These are phyloP conservation scores for Endotrypanum monterogeii DNA, from an alignment of 208 protist genomes.

Conservation along the genomic window DNA sequence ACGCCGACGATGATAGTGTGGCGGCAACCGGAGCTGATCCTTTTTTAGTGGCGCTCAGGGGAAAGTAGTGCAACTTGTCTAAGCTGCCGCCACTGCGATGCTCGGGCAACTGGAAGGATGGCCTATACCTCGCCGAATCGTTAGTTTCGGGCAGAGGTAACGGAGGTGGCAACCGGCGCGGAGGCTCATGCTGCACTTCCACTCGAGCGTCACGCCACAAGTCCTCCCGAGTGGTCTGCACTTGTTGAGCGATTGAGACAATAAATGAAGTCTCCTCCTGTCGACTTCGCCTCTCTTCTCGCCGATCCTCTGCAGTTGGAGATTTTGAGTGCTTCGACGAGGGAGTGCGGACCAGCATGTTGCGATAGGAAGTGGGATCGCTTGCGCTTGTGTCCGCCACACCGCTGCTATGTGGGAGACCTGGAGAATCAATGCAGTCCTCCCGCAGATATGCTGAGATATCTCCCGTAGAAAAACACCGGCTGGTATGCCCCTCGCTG, in stretches of 20 bases:
- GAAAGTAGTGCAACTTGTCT: not conserved
- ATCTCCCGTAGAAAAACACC: not conserved
- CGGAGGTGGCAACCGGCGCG: not conserved
- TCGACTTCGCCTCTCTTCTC: not conserved
- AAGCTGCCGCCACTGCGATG: not conserved
- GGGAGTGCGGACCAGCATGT: conserved; percentile 20
- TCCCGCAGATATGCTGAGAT: not conserved
- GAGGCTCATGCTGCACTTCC: not conserved
- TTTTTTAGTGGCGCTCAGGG: not conserved
- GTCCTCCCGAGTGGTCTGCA: conserved; percentile 17
- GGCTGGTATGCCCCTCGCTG: not conserved
- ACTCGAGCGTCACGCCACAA: conserved; percentile 19
- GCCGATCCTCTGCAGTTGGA: conserved; percentile 3
- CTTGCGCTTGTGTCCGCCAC: not conserved
- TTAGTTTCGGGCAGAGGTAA: not conserved
- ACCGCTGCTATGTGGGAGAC: not conserved
- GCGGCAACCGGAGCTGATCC: not conserved
- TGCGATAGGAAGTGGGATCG: not conserved
- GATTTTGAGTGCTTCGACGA: not conserved
- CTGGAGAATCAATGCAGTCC: not conserved
- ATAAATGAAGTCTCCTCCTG: conserved; percentile 11
- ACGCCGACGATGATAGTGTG: not conserved
- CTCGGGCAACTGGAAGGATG: not conserved
- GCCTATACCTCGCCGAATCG: not conserved
- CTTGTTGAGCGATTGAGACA: conserved; percentile 11